Base-by-base conservation (phyloP, 2,329 filamentous ascomycete genomes). In the Xylaria sp. region DNA sequence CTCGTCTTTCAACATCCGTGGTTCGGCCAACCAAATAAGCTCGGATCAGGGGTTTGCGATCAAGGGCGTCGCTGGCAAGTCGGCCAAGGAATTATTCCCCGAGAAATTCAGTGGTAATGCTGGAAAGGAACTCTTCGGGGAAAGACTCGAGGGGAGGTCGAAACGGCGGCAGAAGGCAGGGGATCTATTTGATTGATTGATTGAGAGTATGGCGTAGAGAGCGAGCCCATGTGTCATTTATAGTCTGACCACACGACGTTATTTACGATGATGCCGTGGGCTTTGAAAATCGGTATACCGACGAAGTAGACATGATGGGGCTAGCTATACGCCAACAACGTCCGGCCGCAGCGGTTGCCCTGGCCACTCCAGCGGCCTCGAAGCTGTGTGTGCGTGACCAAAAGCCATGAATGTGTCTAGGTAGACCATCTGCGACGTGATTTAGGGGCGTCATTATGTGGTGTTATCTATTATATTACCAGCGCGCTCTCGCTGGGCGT, bases 71-170 rank as follows among this genome's bases (percentile, higher is more conserved):
- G 84, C 83, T 9, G 71, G 72, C 5, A 76, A 72, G 63, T 76
- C 65, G 6, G 81, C 78, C 2, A 86, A 83, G 60, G 89, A 92
- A 69, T 70, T 92, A 18, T 91, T 91, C 63, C 88, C 88, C 0
- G 78, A 78, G 16, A 88, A 84, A 60, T 81, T 85, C 41, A 77
- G 76, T 21, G 69, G 60, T 60, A 90, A 90, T 66, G 72, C 80
- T 2, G 84, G 83, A 45, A 91, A 89, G 71, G 89, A 92, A 67
- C 71, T 91, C 16, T 89, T 91, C 64, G 78, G 80, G 1, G 81
- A 85, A 54, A 84, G 76, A 58, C 66, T 85, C 21, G 80, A 84
- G 48, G 83, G 82, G 2, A 77, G 85, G 57, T 78, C 81, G 13
- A 77, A 78, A 54, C 79, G 77, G 57, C 81, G 89, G 60, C 83